phyloP scores from a whole-genome alignment of 441 rosid species.

The Capsella rubella region DNA sequence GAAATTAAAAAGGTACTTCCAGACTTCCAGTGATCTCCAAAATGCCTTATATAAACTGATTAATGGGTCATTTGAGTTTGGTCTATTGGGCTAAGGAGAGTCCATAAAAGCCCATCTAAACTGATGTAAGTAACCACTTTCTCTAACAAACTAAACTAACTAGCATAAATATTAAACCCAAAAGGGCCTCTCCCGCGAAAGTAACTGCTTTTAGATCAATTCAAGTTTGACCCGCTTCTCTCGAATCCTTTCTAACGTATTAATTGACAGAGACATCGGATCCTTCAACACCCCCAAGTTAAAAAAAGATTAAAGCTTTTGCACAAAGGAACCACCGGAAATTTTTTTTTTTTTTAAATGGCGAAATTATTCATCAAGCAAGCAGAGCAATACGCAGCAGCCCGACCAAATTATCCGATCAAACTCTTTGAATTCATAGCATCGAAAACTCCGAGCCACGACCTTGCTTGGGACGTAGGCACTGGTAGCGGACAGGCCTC shows the following conservation, averaged over 20 bases:
- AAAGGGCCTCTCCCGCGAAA: background rate
- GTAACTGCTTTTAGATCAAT: background rate
- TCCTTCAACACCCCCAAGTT: background rate
- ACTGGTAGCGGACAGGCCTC: conserved; percentile 90
- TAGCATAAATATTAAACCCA: background rate
- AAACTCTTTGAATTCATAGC: conserved; percentile 72
- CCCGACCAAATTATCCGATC: conserved; percentile 72
- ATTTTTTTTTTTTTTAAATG: conserved; percentile 41
- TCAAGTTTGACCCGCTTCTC: conserved; percentile 30
- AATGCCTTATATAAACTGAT: background rate
- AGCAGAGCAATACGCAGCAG: conserved; percentile 69
- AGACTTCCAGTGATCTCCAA: background rate
- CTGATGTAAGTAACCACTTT: background rate
- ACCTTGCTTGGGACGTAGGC: conserved; percentile 91
- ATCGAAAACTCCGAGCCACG: conserved; percentile 60
- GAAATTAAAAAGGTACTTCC: background rate
- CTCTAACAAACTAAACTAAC: background rate
- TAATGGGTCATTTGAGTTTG: background rate
- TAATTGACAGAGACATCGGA: background rate
- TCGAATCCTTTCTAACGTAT: background rate
- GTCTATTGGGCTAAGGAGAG: background rate
- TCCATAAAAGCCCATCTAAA: conserved; percentile 3
- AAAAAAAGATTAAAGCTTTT: background rate
- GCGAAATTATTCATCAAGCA: conserved; percentile 79
- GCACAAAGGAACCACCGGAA: background rate